Evolutionary conservation across 2,329 filamentous ascomycete species (phyloP).

Genomic region (Lomentospora prolificans): DNA sequence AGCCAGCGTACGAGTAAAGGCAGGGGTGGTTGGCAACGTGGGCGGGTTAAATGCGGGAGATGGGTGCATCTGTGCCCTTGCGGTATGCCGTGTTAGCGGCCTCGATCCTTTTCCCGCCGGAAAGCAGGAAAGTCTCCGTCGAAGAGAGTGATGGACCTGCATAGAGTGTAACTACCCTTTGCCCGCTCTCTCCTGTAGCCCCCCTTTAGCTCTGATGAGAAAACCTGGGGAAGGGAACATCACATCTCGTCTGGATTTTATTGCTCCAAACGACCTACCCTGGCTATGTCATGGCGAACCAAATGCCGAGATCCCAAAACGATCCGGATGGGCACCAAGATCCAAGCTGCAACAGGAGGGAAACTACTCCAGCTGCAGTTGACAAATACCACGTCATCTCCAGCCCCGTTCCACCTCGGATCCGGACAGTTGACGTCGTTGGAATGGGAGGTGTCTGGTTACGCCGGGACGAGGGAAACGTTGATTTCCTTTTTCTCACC

Average conservation of each 20-base stretch:
- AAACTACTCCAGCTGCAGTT: background rate
- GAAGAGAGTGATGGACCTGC: background rate
- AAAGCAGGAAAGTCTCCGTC: background rate
- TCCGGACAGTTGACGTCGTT: background rate
- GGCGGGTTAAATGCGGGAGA: background rate
- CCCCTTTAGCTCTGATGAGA: background rate
- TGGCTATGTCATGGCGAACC: background rate
- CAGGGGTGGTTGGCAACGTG: background rate
- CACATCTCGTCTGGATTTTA: background rate
- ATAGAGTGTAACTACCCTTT: too few species aligned
- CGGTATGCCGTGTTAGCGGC: background rate
- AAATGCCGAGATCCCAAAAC: background rate
- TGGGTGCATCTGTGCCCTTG: too few species aligned
- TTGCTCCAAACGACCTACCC: background rate
- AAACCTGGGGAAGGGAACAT: background rate
- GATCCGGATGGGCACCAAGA: background rate
- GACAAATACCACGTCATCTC: background rate
- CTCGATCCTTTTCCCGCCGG: background rate
- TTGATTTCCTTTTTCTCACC: background rate
- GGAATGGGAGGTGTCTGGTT: background rate
- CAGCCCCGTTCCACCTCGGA: background rate
- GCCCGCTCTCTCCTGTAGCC: background rate
- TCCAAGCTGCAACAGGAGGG: background rate
- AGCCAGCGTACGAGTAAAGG: background rate
- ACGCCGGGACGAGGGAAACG: background rate